Evolutionary conservation across 2,329 filamentous ascomycete genomes (phyloP), one percentile per base, ranked within the genome.

Genomic region (Ophiostoma sp.): DNA sequence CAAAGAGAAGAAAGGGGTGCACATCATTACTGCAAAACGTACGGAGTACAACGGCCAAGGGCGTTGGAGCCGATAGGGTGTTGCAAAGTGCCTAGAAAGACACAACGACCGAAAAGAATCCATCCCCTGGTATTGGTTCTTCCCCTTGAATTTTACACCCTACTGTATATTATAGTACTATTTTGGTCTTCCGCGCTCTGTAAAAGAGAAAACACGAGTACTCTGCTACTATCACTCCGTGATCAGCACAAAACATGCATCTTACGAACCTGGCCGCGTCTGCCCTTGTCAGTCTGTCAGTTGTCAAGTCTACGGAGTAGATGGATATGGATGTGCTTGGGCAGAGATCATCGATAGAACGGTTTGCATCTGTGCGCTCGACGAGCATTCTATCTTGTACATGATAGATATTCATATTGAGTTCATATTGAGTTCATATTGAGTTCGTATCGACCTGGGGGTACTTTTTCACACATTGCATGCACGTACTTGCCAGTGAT

Each of bases 1-100:
- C 5, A 48, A 39, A 13, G 5, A 48, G 44, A 48, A 62, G 57
- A 65, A 65, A 65, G 60, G 60, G 60, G 35, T 65, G 60, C 60
- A 65, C 60, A 65, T 65, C 31, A 36, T 65, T 65, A 36, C 60
- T 20, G 62, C n/a, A 65, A 39, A 65, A n/a, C 33, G 35, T 36
- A n/a, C n/a, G n/a, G n/a, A n/a, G n/a, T n/a, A 64, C 60, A 35
- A 35, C 60, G 33, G 31, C 27, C 57, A 20, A 64, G 57, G 27
- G 23, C 15, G 13, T 57, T 41, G 39, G 4, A 23, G 27, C 3
- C 13, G 57, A 4, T 13, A 6, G 23, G n/a, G 20, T 23, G 52
- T 11, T 54, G 52, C 10, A 54, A 54, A 57, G 52, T 57, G 13
- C n/a, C n/a, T 8, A 27, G 8, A 54, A 27, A 11, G 20, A 27